phyloP scores from a whole-genome alignment of 441 rosid genomes.

The Arabidopsis lyrata region DNA sequence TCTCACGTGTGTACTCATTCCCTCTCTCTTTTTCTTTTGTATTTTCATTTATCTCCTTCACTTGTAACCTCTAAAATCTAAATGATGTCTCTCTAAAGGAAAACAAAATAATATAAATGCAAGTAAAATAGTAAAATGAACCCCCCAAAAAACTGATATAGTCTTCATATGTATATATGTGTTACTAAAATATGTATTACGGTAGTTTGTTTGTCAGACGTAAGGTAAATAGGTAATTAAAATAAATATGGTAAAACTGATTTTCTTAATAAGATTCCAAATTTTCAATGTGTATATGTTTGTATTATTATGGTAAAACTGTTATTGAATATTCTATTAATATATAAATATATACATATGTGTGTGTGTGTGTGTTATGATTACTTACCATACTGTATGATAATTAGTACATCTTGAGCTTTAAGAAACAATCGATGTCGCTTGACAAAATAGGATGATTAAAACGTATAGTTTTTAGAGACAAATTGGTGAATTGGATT shows the following conservation, averaged over 20 bases:
- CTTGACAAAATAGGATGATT: constrained; percentile 18
- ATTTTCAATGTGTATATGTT: not conserved
- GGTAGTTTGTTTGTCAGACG: not conserved
- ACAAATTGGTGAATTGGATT: not conserved
- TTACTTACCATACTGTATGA: constrained; percentile 31
- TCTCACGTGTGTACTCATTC: not conserved
- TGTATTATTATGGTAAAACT: not conserved
- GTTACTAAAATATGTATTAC: not conserved
- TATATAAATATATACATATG: not conserved
- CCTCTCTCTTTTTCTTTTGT: not conserved
- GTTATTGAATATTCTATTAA: no score
- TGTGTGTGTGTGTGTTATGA: constrained; percentile 20
- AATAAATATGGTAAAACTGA: no score
- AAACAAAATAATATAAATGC: not conserved
- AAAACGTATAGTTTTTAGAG: constrained; percentile 3
- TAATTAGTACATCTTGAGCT: constrained; percentile 37
- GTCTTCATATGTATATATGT: not conserved
- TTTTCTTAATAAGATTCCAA: not conserved
- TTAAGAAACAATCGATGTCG: constrained; percentile 44
- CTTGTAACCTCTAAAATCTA: not conserved
- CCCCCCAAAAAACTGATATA: not conserved
- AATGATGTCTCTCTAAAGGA: not conserved
- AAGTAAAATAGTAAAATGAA: not conserved
- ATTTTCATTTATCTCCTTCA: not conserved
- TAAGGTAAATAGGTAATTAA: not conserved